Evolutionary conservation across 2,329 filamentous ascomycete species (phyloP).

Genomic region (Grosmannia clavigera): DNA sequence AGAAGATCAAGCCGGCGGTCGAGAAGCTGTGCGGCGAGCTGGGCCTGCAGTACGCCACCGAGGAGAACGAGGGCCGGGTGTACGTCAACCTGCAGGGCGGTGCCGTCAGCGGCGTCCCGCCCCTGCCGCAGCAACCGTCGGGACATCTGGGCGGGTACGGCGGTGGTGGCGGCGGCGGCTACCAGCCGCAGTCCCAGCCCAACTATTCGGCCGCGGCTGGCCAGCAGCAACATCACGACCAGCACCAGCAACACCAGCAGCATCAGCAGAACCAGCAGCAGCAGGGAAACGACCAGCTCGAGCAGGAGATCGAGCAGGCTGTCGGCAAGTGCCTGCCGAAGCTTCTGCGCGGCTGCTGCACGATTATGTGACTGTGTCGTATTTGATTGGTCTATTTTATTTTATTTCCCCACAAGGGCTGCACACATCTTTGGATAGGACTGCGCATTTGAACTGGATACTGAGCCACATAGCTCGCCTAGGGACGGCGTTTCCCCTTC

Average conservation of each 20-base stretch:
- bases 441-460: neutral
- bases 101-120: slow-evolving; percentile 31
- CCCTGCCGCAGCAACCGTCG: slow-evolving; percentile 34
- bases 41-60: slow-evolving; percentile 70
- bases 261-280: slow-evolving; percentile 15
- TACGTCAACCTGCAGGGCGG: slow-evolving; percentile 77
- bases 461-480: no score
- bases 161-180: slow-evolving; percentile 1
- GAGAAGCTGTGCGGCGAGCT: slow-evolving; percentile 76
- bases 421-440: neutral
- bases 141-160: slow-evolving; percentile 20
- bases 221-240: slow-evolving; percentile 29
- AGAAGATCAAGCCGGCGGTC: slow-evolving; percentile 92
- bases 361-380: slow-evolving; percentile 48
- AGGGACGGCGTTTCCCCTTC: no score
- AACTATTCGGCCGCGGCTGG: slow-evolving; percentile 21
- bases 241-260: slow-evolving; percentile 30
- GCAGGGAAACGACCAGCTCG: slow-evolving; percentile 39
- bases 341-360: slow-evolving; percentile 53
- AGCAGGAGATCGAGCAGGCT: slow-evolving; percentile 39
- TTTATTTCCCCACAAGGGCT: neutral
- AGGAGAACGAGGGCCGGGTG: slow-evolving; percentile 81
- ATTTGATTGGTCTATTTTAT: neutral
- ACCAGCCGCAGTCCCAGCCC: slow-evolving; percentile 20
- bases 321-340: slow-evolving; percentile 40